A percentile compares a stretch with the other conserved stretches of the same genome.
phyloP scores from a whole-genome alignment of 139 green algal species.

The Micractinium conductrix region DNA sequence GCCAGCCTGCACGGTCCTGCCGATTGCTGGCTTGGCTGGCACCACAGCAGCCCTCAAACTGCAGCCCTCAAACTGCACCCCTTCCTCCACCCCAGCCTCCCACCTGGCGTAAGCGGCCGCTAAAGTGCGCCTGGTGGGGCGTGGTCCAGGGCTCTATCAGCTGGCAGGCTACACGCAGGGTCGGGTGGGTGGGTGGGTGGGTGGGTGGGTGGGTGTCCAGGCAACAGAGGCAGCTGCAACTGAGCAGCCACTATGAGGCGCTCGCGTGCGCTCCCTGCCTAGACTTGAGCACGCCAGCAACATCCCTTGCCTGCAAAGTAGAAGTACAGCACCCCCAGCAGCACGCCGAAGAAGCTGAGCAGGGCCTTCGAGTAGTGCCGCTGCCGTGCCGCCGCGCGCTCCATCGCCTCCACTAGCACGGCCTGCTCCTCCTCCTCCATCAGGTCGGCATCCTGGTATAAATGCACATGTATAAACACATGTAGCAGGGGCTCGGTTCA shows the following conservation, averaged over 20 bases:
- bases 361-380: conserved; percentile 6
- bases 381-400: not conserved
- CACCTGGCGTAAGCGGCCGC: not conserved
- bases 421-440: conserved; percentile 44
- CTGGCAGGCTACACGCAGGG: no score
- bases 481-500: not conserved
- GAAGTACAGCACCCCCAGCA: conserved; percentile 3
- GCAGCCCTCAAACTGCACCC: no score
- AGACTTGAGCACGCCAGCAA: no score
- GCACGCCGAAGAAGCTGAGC: not conserved
- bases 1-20: no score
- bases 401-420: conserved; percentile 5
- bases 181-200: no score
- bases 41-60: no score
- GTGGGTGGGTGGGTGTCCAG: no score
- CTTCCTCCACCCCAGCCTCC: no score
- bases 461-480: not conserved
- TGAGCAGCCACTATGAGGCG: no score
- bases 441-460: conserved; percentile 25
- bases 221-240: no score
- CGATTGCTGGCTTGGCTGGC: no score
- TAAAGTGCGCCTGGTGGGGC: conserved; percentile 5
- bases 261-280: no score
- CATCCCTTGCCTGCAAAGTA: not conserved
- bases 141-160: not conserved